These are phyloP conservation scores for Blumeriella jaapii DNA, from an alignment of 2,329 filamentous ascomycete species.

Conservation along the genomic window DNA sequence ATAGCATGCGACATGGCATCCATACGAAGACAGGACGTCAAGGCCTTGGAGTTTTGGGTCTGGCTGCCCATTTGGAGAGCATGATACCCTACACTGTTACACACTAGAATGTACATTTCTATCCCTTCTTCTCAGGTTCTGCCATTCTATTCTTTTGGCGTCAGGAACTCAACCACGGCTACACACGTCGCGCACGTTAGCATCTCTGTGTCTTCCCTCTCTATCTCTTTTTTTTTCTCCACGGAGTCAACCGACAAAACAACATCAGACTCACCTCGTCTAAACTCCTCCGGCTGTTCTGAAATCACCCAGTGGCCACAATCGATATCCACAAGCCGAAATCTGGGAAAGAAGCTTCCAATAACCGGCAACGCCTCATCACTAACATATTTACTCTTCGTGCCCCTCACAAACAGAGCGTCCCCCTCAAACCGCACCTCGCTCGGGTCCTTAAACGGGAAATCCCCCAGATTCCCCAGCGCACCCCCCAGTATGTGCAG, in stretches of 20 bases:
- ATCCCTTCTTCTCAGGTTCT: constrained; percentile 8
- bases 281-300: constrained; percentile 74
- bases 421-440: constrained; percentile 59
- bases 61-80: constrained; percentile 8
- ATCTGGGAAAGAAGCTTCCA: constrained; percentile 71
- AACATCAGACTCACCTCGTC: constrained; percentile 51
- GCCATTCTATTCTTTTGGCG: constrained; percentile 33
- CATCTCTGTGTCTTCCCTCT: no score
- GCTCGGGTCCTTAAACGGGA: constrained; percentile 71
- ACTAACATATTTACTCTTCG: constrained; percentile 64
- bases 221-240: no score
- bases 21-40: constrained; percentile 3
- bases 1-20: constrained; percentile 1
- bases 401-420: constrained; percentile 71
- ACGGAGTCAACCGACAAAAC: no score
- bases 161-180: constrained; percentile 55
- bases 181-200: constrained; percentile 7
- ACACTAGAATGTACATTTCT: constrained; percentile 26
- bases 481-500: constrained; percentile 55
- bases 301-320: constrained; percentile 82
- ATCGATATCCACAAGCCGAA: constrained; percentile 62
- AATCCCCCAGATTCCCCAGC: constrained; percentile 66
- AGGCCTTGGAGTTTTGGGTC: constrained; percentile 11
- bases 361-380: constrained; percentile 72
- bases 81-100: constrained; percentile 25